These are phyloP conservation scores for Abortiporus biennis DNA, from an alignment of 1,284 basidiomycete species.

Conservation along the genomic window DNA sequence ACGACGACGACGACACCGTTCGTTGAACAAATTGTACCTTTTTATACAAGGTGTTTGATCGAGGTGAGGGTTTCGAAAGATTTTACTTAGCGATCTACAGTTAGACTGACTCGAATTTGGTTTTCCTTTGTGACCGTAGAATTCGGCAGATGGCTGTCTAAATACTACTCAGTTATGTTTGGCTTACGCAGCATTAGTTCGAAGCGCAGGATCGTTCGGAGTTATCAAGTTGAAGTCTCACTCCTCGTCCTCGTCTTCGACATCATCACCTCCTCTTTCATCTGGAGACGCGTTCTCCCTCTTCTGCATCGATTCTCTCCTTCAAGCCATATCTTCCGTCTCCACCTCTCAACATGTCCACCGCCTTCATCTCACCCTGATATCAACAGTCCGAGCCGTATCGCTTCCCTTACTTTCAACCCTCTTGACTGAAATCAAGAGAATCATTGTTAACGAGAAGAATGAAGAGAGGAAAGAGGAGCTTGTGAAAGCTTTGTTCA, in stretches of 20 bases:
- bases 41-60: constrained; percentile 59
- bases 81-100: no score
- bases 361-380: constrained; percentile 48
- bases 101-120: neutral
- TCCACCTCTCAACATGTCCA: constrained; percentile 34
- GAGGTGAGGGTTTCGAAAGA: constrained; percentile 38
- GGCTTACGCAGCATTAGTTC: constrained; percentile 60
- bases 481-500: constrained; percentile 49
- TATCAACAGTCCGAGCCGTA: constrained; percentile 54
- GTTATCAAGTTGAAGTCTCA: neutral
- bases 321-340: constrained; percentile 30
- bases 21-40: constrained; percentile 54
- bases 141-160: constrained; percentile 52
- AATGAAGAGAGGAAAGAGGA: constrained; percentile 31
- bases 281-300: constrained; percentile 40
- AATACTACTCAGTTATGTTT: constrained; percentile 55
- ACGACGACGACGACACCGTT: constrained; percentile 22
- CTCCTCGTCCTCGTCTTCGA: neutral
- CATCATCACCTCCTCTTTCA: constrained; percentile 13
- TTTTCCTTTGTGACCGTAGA: constrained; percentile 36
- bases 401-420: constrained; percentile 46
- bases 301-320: constrained; percentile 52
- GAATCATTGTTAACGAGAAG: constrained; percentile 7
- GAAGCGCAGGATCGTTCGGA: constrained; percentile 38
- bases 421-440: constrained; percentile 42